Base-by-base conservation (phyloP, 306 rosid species). In the Ormosia semicastrata region DNA sequence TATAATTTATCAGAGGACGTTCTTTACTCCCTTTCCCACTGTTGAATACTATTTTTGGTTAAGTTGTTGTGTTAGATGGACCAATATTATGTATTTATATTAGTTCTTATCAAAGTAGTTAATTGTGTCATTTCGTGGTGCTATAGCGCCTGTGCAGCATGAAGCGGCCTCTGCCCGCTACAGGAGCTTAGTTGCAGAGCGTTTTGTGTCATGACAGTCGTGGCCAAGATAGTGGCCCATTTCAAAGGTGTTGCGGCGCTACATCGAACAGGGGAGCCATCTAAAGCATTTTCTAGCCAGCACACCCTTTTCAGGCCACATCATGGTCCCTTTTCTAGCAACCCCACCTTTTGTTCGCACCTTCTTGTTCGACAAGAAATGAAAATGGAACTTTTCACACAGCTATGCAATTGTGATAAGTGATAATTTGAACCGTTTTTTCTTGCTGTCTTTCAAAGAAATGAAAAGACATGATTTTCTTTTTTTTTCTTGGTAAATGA, bases 51-150 rank as follows among this genome's bases (percentile, higher is more conserved):
- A 29, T 41, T 59, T 36, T 66, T 41, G 15, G 41, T 57, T 24
- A 46, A 58, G 33, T 73, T 76, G 47, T 75, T 68, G 44, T 62
- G 54, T 46, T 30, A 63, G 66, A 80, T 40, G 74, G 53, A 73
- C 24, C 24, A 24, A 57, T 78, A 63, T 71, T 64, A 56, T 82
- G 66, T 6, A 50, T 72, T 66, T 49, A 17, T 75, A 46, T 57
- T 70, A 15, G 24, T 24, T 24, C 24, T 24, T 24, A 24, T 24
- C 37, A 73, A 18, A 17, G 17, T 37, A 36, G 15, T 72, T 53
- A n/a, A 72, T 53, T 52, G 2, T 2, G 2, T 11, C 65, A 34
- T 34, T 32, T 33, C 29, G 17, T 30, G 6, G 2, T 7, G 24
- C 65, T 30, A 4, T 9, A 33, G 37, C 63, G 47, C n/a, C 34